phyloP scores from a whole-genome alignment of 2,329 filamentous ascomycete genomes.

The Penicillium aurantiogriseum region DNA sequence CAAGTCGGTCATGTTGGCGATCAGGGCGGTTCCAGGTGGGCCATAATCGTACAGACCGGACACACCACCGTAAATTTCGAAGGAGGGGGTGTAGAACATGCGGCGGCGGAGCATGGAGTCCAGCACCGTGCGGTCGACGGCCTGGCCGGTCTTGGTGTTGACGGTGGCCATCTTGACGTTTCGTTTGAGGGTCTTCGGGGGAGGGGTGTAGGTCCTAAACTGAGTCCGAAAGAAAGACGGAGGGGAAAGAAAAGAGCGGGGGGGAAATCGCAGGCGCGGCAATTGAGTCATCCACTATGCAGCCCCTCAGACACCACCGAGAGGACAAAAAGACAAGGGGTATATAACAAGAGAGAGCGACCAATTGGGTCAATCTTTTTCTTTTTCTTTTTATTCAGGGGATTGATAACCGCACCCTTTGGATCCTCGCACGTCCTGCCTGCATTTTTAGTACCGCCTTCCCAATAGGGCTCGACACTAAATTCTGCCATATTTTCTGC shows the following conservation, averaged over 20 bases:
- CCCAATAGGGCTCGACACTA: too few relatives aligned
- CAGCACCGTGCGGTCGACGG: conserved; percentile 77
- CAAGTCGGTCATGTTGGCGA: conserved; percentile 81
- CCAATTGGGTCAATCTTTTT: conserved; percentile 7
- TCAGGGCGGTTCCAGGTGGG: conserved; percentile 79
- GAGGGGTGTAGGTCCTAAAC: conserved; percentile 44
- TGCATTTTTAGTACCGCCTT: too few relatives aligned
- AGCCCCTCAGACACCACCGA: conserved; percentile 24
- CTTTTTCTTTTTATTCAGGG: conserved; percentile 9
- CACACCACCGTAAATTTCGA: conserved; percentile 91
- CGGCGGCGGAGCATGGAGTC: conserved; percentile 84
- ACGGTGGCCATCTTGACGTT: conserved; percentile 55
- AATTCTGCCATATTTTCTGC: too few relatives aligned
- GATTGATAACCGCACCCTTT: too few relatives aligned
- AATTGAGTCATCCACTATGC: conserved; percentile 43
- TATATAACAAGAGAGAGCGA: conserved; percentile 9
- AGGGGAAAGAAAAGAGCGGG: conserved; percentile 37
- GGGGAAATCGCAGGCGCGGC: conserved; percentile 31
- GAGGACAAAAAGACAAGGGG: conserved; percentile 15
- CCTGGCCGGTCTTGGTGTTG: conserved; percentile 84
- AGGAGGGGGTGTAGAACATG: conserved; percentile 91
- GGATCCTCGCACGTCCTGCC: too few relatives aligned
- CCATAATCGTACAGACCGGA: conserved; percentile 92
- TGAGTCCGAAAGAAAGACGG: conserved; percentile 30
- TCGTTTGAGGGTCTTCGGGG: conserved; percentile 34